These are phyloP conservation scores for Dothidotthia symphoricarpi DNA, from an alignment of 2,329 filamentous ascomycete genomes.

Conservation along the genomic window DNA sequence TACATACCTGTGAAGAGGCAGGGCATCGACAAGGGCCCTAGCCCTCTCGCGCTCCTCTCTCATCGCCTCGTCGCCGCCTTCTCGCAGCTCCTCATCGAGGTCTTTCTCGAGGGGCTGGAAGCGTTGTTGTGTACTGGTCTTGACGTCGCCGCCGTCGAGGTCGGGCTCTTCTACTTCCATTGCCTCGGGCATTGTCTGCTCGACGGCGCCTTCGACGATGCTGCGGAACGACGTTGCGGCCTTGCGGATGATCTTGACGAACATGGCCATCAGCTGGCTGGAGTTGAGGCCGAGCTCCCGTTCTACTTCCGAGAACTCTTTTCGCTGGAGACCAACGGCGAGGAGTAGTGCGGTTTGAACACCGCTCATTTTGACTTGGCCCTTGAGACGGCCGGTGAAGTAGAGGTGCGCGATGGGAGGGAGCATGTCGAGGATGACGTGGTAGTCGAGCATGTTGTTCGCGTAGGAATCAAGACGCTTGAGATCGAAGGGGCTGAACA, in stretches of 20 bases:
- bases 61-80: slow-evolving; percentile 73
- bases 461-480: slow-evolving; percentile 94
- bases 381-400: slow-evolving; percentile 74
- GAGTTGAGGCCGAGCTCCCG: slow-evolving; percentile 72
- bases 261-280: slow-evolving; percentile 89
- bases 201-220: slow-evolving; percentile 69
- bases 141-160: slow-evolving; percentile 58
- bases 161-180: slow-evolving; percentile 49
- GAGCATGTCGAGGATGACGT: slow-evolving; percentile 91
- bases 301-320: slow-evolving; percentile 77
- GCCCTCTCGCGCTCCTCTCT: slow-evolving; percentile 68
- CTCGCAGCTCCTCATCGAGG: slow-evolving; percentile 78
- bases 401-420: slow-evolving; percentile 79
- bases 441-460: slow-evolving; percentile 96
- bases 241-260: slow-evolving; percentile 93
- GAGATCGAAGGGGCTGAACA: slow-evolving; percentile 87
- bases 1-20: slow-evolving; percentile 80
- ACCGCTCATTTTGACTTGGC: slow-evolving; percentile 68
- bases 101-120: slow-evolving; percentile 70
- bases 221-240: slow-evolving; percentile 73
- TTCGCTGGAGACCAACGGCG: slow-evolving; percentile 84
- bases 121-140: slow-evolving; percentile 56
- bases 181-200: slow-evolving; percentile 47
- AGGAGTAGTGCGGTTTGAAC: slow-evolving; percentile 84
- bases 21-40: slow-evolving; percentile 81